A percentile compares a stretch with the other conserved stretches of the same genome.
These are phyloP conservation scores for Encephalitozoon romaleae DNA, from an alignment of 371 early-diverging fungal genomes.

Conservation along the genomic window DNA sequence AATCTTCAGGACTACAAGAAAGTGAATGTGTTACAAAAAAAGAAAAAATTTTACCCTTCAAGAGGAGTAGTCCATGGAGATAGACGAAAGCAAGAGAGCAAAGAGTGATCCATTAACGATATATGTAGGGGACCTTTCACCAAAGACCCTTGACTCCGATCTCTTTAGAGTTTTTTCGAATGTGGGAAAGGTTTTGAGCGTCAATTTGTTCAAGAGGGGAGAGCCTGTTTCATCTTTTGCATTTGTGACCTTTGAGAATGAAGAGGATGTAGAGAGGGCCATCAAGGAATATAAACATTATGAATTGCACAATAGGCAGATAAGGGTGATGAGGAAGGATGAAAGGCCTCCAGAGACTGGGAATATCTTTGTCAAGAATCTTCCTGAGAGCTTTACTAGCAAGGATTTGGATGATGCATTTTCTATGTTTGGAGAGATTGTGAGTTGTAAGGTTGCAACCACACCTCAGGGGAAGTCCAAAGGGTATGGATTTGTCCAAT, in stretches of 20 bases:
- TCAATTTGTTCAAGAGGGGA: slow-evolving; percentile 40
- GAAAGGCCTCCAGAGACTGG: slow-evolving; percentile 62
- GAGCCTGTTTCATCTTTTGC: slow-evolving; percentile 48
- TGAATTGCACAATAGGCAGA: slow-evolving; percentile 49
- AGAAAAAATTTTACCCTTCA: slow-evolving; percentile 19
- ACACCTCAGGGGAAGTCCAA: slow-evolving; percentile 62
- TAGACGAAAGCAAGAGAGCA: slow-evolving; percentile 11
- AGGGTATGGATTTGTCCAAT: slow-evolving; percentile 61
- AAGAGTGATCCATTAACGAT: slow-evolving; percentile 18
- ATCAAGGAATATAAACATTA: slow-evolving; percentile 54
- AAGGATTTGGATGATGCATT: slow-evolving; percentile 95
- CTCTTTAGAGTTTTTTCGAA: slow-evolving; percentile 51
- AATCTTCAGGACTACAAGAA: background rate
- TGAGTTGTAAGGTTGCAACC: slow-evolving; percentile 89
- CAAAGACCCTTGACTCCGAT: slow-evolving; percentile 50
- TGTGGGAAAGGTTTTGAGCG: slow-evolving; percentile 33
- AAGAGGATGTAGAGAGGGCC: slow-evolving; percentile 44
- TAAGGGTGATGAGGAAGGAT: slow-evolving; percentile 45
- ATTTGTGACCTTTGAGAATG: slow-evolving; percentile 55
- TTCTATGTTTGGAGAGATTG: slow-evolving; percentile 88
- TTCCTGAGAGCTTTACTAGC: slow-evolving; percentile 61
- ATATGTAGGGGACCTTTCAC: slow-evolving; percentile 56
- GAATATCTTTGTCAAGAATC: slow-evolving; percentile 99
- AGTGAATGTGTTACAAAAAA: background rate
- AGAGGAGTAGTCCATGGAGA: slow-evolving; percentile 7